Evolutionary conservation across 1,139 yeast species (phyloP), one percentile per base, ranked within the genome.

Genomic region (Geotrichum klebahnii): DNA sequence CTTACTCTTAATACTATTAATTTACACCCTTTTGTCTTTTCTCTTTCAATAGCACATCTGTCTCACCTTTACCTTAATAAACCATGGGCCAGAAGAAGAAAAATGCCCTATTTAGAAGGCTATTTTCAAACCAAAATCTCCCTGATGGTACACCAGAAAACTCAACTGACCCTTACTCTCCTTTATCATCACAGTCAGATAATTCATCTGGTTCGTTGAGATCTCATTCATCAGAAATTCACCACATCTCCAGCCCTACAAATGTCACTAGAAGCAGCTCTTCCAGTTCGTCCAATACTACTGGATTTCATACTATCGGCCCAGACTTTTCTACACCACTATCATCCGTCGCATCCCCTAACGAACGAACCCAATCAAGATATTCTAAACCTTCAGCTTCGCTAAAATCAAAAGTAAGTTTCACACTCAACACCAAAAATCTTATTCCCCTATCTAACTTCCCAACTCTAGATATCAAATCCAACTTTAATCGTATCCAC

Each of bases 401-500:
- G n/a, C 33, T 39, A 14, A 39, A 39, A 17, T 14, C 43, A 8
- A 39, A 39, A 17, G 43, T 39, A 37, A 3, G 41, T 26, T 5
- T 26, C 10, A n/a, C n/a, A 26, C 10, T 26, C 29, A 26, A 26
- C 10, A 5, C 29, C 29, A 26, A 6, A 2, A 8, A n/a, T 5
- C 14, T 20, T 6, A 19, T 35, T 6, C 22, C 20, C 16, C 24
- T 3, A 2, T 9, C 31, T 37, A 37, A 37, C 41, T 14, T 8
- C 12, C 16, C 10, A 9, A 22, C 23, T 16, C 2, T 23, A 44
- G 47, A 44, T 44, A 19, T 44, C 47, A 20, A 44, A 31, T 35
- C 47, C 47, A 2, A 31, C 41, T 20, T 24, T 44, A 10, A 44
- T 44, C 31, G 36, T 28, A 10, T 44, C 47, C 14, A 44, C 47